phyloP scores from a whole-genome alignment of 139 green algal species.

The Coccomyxa sp. region DNA sequence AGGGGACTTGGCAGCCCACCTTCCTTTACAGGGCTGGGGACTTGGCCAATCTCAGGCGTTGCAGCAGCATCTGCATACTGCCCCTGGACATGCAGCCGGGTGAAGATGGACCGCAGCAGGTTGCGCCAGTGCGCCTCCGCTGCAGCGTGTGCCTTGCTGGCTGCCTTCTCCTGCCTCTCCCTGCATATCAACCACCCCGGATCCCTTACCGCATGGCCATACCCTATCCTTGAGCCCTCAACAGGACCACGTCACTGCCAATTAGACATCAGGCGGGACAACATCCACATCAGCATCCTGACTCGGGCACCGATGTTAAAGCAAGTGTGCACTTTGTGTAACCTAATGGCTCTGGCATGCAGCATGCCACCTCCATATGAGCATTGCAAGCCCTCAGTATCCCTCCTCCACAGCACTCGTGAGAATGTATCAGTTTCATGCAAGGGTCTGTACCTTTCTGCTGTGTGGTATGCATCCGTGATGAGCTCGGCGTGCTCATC shows the following conservation, averaged over 20 bases:
- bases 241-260: no score
- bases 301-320: no score
- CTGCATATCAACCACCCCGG: neutral
- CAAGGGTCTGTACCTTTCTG: constrained; percentile 22
- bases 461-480: constrained; percentile 31
- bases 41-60: neutral
- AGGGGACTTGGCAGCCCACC: no score
- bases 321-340: no score
- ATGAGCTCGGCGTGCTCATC: constrained; percentile 51
- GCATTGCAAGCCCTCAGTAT: neutral
- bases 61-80: constrained; percentile 11
- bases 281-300: no score
- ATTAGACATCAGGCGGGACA: no score
- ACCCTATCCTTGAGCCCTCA: no score
- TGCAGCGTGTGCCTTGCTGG: constrained; percentile 18
- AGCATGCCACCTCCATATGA: neutral
- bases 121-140: constrained; percentile 43
- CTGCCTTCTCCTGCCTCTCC: constrained; percentile 23
- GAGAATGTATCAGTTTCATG: neutral
- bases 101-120: constrained; percentile 38
- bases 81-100: constrained; percentile 28
- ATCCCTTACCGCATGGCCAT: neutral
- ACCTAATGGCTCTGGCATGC: neutral
- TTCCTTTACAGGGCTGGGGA: no score
- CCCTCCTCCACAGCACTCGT: neutral